Evolutionary conservation across 306 rosid species (phyloP).

Genomic region (Pyrus pyrifolia): DNA sequence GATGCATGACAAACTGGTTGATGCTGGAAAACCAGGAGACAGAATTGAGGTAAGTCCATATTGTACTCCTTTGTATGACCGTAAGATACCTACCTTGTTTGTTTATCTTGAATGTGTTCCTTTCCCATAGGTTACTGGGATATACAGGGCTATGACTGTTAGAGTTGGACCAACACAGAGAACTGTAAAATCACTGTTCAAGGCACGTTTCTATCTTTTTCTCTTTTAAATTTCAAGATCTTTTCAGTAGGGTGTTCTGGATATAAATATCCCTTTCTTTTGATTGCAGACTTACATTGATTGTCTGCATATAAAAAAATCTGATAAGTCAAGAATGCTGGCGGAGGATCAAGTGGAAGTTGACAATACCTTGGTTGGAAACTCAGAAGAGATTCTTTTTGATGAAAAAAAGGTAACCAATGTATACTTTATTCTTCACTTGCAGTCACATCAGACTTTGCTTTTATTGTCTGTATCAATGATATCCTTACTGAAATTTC

Average conservation of each 20-base stretch:
- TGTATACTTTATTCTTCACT: background rate
- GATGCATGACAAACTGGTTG: constrained; percentile 94
- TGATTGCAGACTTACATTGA: constrained; percentile 81
- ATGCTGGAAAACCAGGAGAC: constrained; percentile 93
- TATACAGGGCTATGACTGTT: constrained; percentile 90
- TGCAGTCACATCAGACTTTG: background rate
- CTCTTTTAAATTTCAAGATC: background rate
- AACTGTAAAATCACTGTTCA: constrained; percentile 90
- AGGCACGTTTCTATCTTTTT: constrained; percentile 33
- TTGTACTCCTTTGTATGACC: background rate
- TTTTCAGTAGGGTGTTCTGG: constrained; percentile 8
- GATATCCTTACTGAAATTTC: constrained; percentile 24
- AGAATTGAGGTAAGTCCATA: constrained; percentile 74
- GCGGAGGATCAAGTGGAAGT: constrained; percentile 32
- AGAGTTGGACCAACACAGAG: constrained; percentile 97
- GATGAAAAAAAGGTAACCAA: constrained; percentile 56
- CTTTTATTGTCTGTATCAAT: constrained; percentile 9
- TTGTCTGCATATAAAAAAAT: constrained; percentile 88
- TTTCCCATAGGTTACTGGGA: constrained; percentile 72
- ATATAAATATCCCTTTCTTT: background rate
- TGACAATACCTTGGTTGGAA: constrained; percentile 32
- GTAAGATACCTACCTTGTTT: constrained; percentile 3
- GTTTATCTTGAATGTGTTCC: constrained; percentile 13
- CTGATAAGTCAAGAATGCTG: constrained; percentile 84
- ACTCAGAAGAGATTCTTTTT: constrained; percentile 41